These are phyloP conservation scores for Yarrowia porcina DNA, from an alignment of 805 yeast genomes.

Conservation along the genomic window DNA sequence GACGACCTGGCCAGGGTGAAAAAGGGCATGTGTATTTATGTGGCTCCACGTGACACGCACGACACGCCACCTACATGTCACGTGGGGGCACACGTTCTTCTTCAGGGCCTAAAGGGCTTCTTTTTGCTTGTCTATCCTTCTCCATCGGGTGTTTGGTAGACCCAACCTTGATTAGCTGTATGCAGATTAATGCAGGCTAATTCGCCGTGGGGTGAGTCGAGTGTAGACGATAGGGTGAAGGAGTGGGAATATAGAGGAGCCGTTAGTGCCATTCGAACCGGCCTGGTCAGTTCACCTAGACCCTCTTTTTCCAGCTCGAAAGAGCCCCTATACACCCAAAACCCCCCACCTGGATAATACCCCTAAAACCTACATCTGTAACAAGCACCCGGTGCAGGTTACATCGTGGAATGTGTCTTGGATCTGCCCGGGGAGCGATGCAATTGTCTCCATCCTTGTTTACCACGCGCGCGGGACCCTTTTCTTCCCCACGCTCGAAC, in stretches of 20 bases:
- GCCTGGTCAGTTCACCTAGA: too few species aligned
- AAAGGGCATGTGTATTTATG: too few species aligned
- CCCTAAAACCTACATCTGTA: conserved; percentile 20
- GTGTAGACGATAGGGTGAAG: neutral
- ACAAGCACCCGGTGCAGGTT: conserved; percentile 18
- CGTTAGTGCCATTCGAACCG: too few species aligned
- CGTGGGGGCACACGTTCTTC: too few species aligned
- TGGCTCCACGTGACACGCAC: too few species aligned
- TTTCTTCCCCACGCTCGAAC: too few species aligned
- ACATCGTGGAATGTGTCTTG: conserved; percentile 13
- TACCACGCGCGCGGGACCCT: neutral
- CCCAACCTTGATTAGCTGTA: neutral
- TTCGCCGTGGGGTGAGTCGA: neutral
- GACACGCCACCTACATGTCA: too few species aligned
- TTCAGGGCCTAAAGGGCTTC: too few species aligned
- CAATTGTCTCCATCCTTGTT: neutral
- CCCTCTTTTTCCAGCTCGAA: neutral
- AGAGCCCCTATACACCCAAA: neutral
- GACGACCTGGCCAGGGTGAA: too few species aligned
- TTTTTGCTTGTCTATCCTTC: neutral
- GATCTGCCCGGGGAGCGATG: neutral
- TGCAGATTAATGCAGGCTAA: conserved; percentile 1
- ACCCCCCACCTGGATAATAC: neutral
- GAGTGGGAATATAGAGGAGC: neutral
- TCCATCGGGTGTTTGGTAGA: neutral